phyloP scores from a whole-genome alignment of 75 land plant genomes.

The Gnetum montanum region DNA sequence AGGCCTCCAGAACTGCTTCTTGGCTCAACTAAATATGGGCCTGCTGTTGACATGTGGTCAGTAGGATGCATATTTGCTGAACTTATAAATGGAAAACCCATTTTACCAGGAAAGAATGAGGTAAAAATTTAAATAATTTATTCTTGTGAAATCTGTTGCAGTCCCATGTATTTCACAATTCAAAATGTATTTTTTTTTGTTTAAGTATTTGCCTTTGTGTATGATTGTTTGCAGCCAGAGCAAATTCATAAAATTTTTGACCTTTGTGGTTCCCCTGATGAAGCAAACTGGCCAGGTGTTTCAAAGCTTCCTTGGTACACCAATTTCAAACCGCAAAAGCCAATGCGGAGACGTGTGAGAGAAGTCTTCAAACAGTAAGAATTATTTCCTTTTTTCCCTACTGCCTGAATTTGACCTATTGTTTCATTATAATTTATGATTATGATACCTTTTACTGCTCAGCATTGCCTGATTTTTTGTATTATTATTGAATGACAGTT shows the following conservation, averaged over 20 bases:
- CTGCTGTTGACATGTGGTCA: constrained; percentile 99
- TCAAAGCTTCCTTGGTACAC: constrained; percentile 80
- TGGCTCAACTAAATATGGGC: constrained; percentile 89
- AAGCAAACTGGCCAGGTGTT: constrained; percentile 87
- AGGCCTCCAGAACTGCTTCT: constrained; percentile 96
- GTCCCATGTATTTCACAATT: too few species aligned
- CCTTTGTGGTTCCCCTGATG: constrained; percentile 94
- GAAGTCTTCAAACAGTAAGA: constrained; percentile 81
- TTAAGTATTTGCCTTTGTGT: too few species aligned
- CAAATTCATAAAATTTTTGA: constrained; percentile 83
- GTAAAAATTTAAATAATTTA: constrained; percentile 16
- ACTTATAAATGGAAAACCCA: constrained; percentile 87
- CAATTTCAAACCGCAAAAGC: constrained; percentile 68
- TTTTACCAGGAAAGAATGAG: constrained; percentile 95
- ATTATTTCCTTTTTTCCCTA: too few species aligned
- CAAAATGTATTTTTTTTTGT: too few species aligned
- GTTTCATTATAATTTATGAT: too few species aligned
- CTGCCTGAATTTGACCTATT: too few species aligned
- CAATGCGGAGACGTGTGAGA: constrained; percentile 66
- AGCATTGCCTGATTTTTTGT: too few species aligned
- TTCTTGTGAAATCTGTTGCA: too few species aligned
- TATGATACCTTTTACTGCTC: too few species aligned
- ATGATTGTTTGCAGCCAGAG: constrained; percentile 58
- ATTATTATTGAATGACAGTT: constrained; percentile 32
- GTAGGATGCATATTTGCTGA: constrained; percentile 99